phyloP scores from a whole-genome alignment of 352 stramenopile species.

The Aphanomyces astaci region DNA sequence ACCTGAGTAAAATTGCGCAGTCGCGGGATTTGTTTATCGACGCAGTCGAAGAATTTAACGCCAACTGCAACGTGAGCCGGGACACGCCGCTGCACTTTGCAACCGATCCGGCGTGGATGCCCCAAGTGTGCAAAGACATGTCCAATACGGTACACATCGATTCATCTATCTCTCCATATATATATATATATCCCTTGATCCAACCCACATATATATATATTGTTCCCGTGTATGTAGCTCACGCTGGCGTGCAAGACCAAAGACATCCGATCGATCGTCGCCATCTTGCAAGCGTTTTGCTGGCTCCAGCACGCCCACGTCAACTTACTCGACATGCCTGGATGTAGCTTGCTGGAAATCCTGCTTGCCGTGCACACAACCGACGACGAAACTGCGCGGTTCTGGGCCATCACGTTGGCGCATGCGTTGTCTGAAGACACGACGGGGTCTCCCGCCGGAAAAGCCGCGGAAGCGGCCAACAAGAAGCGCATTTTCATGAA shows the following conservation, averaged over 20 bases:
- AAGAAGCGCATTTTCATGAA: conserved; percentile 18
- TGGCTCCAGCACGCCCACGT: conserved; percentile 14
- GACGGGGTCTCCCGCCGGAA: not conserved
- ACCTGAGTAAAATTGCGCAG: conserved; percentile 14
- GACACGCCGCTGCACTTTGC: conserved; percentile 6
- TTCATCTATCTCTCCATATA: too few relatives aligned
- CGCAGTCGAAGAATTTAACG: conserved; percentile 17
- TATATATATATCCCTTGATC: not conserved
- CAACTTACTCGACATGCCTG: conserved; percentile 10
- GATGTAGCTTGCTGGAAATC: conserved; percentile 1
- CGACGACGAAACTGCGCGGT: conserved; percentile 9
- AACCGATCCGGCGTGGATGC: conserved; percentile 12
- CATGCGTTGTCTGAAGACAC: conserved; percentile 11
- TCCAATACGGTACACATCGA: conserved; percentile 9
- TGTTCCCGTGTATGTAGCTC: not conserved
- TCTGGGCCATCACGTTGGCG: conserved; percentile 18
- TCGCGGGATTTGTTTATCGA: conserved; percentile 13
- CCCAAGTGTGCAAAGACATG: conserved; percentile 16
- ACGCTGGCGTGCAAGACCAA: conserved; percentile 16
- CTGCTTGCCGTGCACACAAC: conserved; percentile 12
- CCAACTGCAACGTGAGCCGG: conserved; percentile 14
- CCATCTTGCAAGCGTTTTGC: conserved; percentile 18
- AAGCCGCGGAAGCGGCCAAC: conserved; percentile 1
- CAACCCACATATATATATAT: not conserved
- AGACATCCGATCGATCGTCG: conserved; percentile 4